phyloP scores from a whole-genome alignment of 176 grass and related monocot species.

The Oryza longistaminata region DNA sequence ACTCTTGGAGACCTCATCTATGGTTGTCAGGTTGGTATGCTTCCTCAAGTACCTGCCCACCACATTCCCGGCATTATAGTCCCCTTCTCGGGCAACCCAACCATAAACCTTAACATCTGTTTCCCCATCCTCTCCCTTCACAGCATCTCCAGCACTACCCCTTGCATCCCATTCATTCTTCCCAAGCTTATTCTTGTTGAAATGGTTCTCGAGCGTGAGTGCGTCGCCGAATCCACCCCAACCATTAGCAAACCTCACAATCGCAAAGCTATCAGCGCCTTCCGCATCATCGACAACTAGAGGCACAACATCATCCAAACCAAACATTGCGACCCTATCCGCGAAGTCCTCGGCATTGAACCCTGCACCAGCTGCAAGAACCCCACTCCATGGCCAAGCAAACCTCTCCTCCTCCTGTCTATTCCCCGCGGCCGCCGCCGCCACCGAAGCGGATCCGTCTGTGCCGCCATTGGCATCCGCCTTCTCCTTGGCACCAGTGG shows the following conservation, averaged over 20 bases:
- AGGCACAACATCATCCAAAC: slow-evolving; percentile 40
- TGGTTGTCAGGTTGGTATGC: slow-evolving; percentile 55
- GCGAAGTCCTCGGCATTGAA: slow-evolving; percentile 35
- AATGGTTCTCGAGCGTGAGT: slow-evolving; percentile 66
- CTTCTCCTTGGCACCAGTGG: neutral
- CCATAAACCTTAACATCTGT: slow-evolving; percentile 56
- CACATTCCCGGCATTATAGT: slow-evolving; percentile 43
- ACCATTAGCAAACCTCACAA: slow-evolving; percentile 58
- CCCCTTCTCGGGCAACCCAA: slow-evolving; percentile 66
- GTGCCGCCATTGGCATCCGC: neutral
- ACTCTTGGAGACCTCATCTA: slow-evolving; percentile 57
- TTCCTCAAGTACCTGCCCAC: slow-evolving; percentile 68
- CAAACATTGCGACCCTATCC: slow-evolving; percentile 39
- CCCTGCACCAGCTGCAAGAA: slow-evolving; percentile 46
- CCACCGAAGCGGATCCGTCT: slow-evolving; percentile 1
- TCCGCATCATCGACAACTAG: slow-evolving; percentile 43
- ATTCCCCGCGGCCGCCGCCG: neutral
- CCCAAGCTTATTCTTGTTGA: slow-evolving; percentile 48
- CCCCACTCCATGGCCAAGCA: slow-evolving; percentile 75
- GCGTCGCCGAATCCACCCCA: slow-evolving; percentile 70
- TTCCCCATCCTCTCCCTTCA: neutral
- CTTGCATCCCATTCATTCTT: slow-evolving; percentile 53
- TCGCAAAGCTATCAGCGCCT: slow-evolving; percentile 27
- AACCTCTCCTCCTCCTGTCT: slow-evolving; percentile 57
- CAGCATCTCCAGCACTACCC: neutral